A percentile compares a stretch with the other conserved stretches of the same genome.
These are phyloP conservation scores for Pythium monospermum DNA, from an alignment of 352 stramenopile species.

Conservation along the genomic window DNA sequence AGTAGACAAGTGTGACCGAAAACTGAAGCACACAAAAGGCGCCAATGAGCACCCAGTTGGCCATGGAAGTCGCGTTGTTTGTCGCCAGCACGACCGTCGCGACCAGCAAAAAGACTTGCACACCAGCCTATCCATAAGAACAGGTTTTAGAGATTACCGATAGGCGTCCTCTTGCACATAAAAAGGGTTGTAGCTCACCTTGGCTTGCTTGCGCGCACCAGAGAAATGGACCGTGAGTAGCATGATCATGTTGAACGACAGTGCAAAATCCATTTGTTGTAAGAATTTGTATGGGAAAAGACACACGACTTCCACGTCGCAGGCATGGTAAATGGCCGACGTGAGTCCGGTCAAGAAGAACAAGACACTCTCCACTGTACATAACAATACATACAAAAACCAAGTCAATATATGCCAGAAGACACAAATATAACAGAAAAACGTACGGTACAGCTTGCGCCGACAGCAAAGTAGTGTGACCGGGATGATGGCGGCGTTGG, in stretches of 20 bases:
- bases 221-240: conserved; percentile 34
- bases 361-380: conserved; percentile 31
- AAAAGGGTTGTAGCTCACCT: conserved; percentile 17
- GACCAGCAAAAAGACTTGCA: conserved; percentile 31
- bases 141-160: too few relatives aligned
- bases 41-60: conserved; percentile 33
- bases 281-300: conserved; percentile 32
- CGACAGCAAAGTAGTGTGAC: conserved; percentile 23
- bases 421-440: too few relatives aligned
- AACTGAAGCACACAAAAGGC: conserved; percentile 27
- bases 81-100: conserved; percentile 30
- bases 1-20: conserved; percentile 28
- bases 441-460: conserved; percentile 34
- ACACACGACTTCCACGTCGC: conserved; percentile 31
- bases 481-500: conserved; percentile 31
- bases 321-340: conserved; percentile 35
- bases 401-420: not conserved
- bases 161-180: not conserved
- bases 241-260: conserved; percentile 43
- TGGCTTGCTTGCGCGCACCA: conserved; percentile 33
- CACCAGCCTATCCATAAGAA: conserved; percentile 31
- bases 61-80: conserved; percentile 27
- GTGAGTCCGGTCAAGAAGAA: conserved; percentile 28
- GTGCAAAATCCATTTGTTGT: conserved; percentile 37
- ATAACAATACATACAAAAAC: not conserved